phyloP scores from a whole-genome alignment of 257 asterid genomes.

The Paulownia fortunei region DNA sequence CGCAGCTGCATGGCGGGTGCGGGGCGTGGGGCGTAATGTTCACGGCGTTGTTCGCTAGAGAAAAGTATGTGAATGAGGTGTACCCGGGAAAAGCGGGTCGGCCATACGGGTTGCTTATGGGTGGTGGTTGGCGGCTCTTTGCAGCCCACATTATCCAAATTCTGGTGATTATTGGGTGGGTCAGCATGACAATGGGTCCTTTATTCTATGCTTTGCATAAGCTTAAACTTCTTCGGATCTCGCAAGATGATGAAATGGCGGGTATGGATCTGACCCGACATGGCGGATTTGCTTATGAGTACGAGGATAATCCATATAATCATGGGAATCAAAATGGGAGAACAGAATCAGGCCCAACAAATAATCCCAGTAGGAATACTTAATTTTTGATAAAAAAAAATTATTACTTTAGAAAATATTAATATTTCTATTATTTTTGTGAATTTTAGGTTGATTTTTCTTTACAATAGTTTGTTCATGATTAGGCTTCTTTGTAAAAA shows the following conservation, averaged over 20 bases:
- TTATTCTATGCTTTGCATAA: slow-evolving; percentile 38
- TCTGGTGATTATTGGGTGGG: slow-evolving; percentile 53
- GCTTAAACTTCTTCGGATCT: slow-evolving; percentile 54
- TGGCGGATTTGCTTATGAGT: slow-evolving; percentile 50
- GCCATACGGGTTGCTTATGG: slow-evolving; percentile 54
- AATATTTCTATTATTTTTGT: background rate
- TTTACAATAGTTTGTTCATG: background rate
- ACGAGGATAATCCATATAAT: slow-evolving; percentile 30
- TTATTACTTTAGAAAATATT: background rate
- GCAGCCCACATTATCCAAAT: slow-evolving; percentile 54
- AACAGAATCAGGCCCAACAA: slow-evolving; percentile 24
- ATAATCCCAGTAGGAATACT: slow-evolving; percentile 7
- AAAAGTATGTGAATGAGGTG: slow-evolving; percentile 51
- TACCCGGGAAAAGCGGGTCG: slow-evolving; percentile 48
- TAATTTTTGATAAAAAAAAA: background rate
- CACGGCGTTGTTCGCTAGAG: slow-evolving; percentile 51
- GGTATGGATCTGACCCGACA: slow-evolving; percentile 65
- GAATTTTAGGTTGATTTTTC: background rate
- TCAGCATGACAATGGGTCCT: slow-evolving; percentile 53
- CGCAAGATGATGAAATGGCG: slow-evolving; percentile 48
- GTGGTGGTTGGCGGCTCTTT: slow-evolving; percentile 48
- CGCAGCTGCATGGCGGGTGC: slow-evolving; percentile 62
- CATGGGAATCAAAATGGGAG: slow-evolving; percentile 37
- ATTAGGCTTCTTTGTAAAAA: background rate
- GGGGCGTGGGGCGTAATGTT: slow-evolving; percentile 61